Conservation (phyloP, 176 grass and related monocot genomes). For the Dactylis glomerata region DNA sequence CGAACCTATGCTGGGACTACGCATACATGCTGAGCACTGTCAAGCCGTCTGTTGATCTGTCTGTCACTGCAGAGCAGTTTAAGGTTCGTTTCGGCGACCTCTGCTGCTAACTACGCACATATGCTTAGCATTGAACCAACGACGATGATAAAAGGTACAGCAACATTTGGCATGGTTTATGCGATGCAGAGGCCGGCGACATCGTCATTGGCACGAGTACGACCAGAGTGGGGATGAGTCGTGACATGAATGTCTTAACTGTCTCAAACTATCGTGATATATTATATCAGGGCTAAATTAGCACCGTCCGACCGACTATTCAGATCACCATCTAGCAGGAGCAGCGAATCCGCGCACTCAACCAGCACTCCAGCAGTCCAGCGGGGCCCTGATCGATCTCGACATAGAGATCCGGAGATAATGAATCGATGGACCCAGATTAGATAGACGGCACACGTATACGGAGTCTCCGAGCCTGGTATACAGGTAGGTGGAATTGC, state of each 20-base stretch:
- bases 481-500: no score
- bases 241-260: slow-evolving; percentile 12
- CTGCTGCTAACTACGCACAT: not conserved
- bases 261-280: not conserved
- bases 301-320: no score
- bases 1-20: not conserved
- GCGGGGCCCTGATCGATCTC: not conserved
- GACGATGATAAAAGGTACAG: no score
- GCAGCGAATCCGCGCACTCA: not conserved
- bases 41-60: slow-evolving; percentile 11
- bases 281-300: not conserved
- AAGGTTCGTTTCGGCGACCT: not conserved
- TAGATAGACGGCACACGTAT: not conserved
- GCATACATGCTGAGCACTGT: not conserved
- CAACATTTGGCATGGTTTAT: no score
- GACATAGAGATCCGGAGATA: not conserved
- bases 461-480: not conserved
- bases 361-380: no score
- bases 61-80: not conserved
- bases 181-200: no score
- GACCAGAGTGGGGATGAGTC: not conserved
- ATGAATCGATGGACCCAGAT: not conserved
- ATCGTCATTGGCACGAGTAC: no score
- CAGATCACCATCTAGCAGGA: no score
- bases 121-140: not conserved